Base-by-base conservation (phyloP, 768 basidiomycete species). In the Tephrocybe sp. region DNA sequence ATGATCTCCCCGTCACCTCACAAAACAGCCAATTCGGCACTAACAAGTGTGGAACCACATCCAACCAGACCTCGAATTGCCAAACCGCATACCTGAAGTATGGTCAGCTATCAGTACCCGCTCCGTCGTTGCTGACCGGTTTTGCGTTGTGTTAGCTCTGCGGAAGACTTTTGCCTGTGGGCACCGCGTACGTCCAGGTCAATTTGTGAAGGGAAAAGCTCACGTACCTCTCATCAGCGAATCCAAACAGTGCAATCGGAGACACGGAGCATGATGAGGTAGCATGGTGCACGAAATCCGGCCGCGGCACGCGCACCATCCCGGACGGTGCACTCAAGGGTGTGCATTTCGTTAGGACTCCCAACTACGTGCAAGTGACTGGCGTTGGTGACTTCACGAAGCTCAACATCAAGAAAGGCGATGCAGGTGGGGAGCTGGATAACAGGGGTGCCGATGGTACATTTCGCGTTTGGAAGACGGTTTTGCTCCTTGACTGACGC, bases 371-470 rank as follows among this genome's bases (percentile, higher is more conserved):
- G n/a, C 83, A 85, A 64, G 71, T 71, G 62, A 75, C 72, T 60
- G 85, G 88, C 23, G 70, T 78, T 36, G 86, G 87, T 30, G 80
- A 92, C 62, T 75, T 90, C 57, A 87, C 86, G 20, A 80, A 72
- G 57, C 65, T 93, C 61, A 78, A 89, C 69, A 62, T 93, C 39
- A 63, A 63, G 0, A 39, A 61, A 0, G 70, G 65, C 3, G 91
- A 93, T 60, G 69, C 61, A 21, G 75, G 74, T 30, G 90, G 90
- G 46, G 91, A 93, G 64, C 74, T 89, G 36, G 86, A 90, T 65
- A 79, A 85, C 34, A 76, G 82, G 47, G 86, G 85, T 45, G 81
- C 86, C 53, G 86, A 87, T 55, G 74, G 72, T 69, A 56, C 15
- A 41, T 50, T 23, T 21, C 34, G 3, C 20, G 9, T 20, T n/a